A percentile compares a stretch with the other conserved stretches of the same genome.
These are phyloP conservation scores for Lunasporangiospora selenospora DNA, from an alignment of 192 early-diverging fungal genomes.

Conservation along the genomic window DNA sequence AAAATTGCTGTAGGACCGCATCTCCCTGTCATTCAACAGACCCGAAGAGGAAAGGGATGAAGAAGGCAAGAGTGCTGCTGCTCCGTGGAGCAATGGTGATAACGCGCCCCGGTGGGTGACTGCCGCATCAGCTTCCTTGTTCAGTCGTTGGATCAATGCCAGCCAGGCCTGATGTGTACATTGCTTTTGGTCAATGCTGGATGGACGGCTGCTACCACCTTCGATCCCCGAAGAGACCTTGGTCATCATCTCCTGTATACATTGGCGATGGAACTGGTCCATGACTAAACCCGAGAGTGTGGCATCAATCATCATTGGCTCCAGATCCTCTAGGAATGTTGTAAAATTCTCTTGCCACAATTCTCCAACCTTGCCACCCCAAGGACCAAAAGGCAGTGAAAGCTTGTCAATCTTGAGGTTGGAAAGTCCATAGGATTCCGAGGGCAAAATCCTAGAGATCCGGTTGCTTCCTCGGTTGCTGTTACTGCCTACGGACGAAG, in stretches of 20 bases:
- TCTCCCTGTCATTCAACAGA: constrained; percentile 29
- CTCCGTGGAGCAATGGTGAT: too few relatives aligned
- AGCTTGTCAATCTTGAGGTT: constrained; percentile 24
- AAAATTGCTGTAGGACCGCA: constrained; percentile 43
- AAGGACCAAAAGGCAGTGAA: constrained; percentile 37
- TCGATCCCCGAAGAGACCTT: not conserved
- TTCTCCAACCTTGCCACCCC: constrained; percentile 41
- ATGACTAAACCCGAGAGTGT: constrained; percentile 38
- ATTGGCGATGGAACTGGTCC: constrained; percentile 45
- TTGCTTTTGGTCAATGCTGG: constrained; percentile 23
- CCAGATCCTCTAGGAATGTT: constrained; percentile 27
- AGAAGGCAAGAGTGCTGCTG: too few relatives aligned
- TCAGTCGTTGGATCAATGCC: constrained; percentile 16
- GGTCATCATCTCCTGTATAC: constrained; percentile 21
- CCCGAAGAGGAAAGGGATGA: too few relatives aligned
- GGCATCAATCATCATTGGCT: constrained; percentile 43
- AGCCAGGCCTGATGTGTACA: constrained; percentile 36
- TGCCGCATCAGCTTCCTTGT: constrained; percentile 30
- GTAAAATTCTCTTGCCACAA: constrained; percentile 36
- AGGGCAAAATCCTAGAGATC: not conserved
- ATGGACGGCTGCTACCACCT: not conserved
- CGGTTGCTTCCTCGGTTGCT: not conserved
- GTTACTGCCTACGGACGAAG: too few relatives aligned
- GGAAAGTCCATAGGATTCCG: constrained; percentile 19
- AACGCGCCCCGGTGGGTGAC: too few relatives aligned